A percentile compares a stretch with the other conserved stretches of the same genome.
Evolutionary conservation across 768 basidiomycete genomes (phyloP).

Genomic region (Leucocoprinus sp.): DNA sequence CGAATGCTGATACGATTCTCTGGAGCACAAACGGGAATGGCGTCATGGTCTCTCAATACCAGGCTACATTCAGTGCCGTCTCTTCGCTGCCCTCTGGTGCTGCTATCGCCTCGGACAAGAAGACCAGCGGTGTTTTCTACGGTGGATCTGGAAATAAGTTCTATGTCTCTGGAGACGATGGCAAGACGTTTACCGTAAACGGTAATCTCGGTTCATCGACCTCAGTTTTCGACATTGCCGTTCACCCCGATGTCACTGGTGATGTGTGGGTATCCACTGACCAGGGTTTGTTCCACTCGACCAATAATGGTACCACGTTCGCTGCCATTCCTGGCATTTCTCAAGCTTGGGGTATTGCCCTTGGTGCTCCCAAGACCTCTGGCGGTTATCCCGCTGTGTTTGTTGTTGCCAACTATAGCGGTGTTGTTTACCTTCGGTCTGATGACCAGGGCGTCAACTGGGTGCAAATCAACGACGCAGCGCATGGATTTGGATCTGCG

Average conservation of each 20-base stretch:
- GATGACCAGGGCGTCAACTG: conserved; percentile 50
- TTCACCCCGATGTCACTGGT: conserved; percentile 44
- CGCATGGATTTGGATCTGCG: conserved; percentile 49
- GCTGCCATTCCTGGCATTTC: conserved; percentile 36
- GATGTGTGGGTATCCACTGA: conserved; percentile 62
- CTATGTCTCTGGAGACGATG: conserved; percentile 53
- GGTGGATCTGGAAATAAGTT: conserved; percentile 46
- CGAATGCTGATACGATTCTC: conserved; percentile 47
- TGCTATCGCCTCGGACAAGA: conserved; percentile 57
- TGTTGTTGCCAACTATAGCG: conserved; percentile 43
- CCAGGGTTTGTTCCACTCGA: conserved; percentile 48
- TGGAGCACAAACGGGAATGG: conserved; percentile 45
- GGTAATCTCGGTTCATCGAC: conserved; percentile 41
- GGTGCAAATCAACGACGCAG: conserved; percentile 50
- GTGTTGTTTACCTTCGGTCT: conserved; percentile 45
- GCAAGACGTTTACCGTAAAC: conserved; percentile 38
- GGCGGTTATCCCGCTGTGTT: conserved; percentile 49
- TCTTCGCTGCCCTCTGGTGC: conserved; percentile 42
- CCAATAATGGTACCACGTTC: conserved; percentile 42
- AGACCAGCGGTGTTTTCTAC: conserved; percentile 49
- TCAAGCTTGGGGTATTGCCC: conserved; percentile 49
- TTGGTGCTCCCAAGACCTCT: conserved; percentile 41
- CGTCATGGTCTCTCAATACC: conserved; percentile 44
- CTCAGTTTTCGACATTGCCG: conserved; percentile 42
- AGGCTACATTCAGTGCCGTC: conserved; percentile 40